phyloP scores from a whole-genome alignment of 306 rosid genomes.

The Gillenia trifoliata region DNA sequence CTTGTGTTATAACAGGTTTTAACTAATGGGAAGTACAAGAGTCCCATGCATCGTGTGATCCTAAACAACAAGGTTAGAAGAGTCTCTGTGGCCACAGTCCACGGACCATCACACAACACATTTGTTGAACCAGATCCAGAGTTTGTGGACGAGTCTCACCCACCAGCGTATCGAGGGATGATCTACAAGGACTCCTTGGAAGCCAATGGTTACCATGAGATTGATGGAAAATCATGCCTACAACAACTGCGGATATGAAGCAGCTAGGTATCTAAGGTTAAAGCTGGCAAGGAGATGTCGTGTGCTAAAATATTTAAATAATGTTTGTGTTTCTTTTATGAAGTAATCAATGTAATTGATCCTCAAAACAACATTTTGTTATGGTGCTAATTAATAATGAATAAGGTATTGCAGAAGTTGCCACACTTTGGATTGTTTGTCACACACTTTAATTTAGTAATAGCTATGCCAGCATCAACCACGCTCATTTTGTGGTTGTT shows the following conservation, averaged over 20 bases:
- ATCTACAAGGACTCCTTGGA: slow-evolving; percentile 42
- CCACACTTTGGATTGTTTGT: too few relatives aligned
- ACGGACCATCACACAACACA: slow-evolving; percentile 39
- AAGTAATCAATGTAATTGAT: background rate
- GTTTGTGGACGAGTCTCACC: slow-evolving; percentile 39
- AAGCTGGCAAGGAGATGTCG: background rate
- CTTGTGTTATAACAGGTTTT: slow-evolving; percentile 25
- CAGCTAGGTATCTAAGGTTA: background rate
- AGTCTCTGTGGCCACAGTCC: slow-evolving; percentile 39
- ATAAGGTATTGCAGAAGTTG: background rate
- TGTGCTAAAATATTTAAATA: background rate
- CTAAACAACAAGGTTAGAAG: slow-evolving; percentile 41
- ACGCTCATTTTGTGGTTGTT: too few relatives aligned
- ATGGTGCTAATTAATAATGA: background rate
- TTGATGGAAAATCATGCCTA: slow-evolving; percentile 16
- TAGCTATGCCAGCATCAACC: too few relatives aligned
- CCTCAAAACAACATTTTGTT: too few relatives aligned
- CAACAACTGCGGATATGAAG: slow-evolving; percentile 5
- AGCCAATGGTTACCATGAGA: slow-evolving; percentile 27
- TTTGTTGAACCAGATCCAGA: slow-evolving; percentile 29
- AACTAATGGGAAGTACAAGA: slow-evolving; percentile 49
- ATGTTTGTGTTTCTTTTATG: background rate
- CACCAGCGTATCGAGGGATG: slow-evolving; percentile 28
- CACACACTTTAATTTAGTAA: too few relatives aligned
- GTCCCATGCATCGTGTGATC: slow-evolving; percentile 50